These are phyloP conservation scores for Cetraspora pellucida DNA, from an alignment of 192 early-diverging fungal genomes.

Conservation along the genomic window DNA sequence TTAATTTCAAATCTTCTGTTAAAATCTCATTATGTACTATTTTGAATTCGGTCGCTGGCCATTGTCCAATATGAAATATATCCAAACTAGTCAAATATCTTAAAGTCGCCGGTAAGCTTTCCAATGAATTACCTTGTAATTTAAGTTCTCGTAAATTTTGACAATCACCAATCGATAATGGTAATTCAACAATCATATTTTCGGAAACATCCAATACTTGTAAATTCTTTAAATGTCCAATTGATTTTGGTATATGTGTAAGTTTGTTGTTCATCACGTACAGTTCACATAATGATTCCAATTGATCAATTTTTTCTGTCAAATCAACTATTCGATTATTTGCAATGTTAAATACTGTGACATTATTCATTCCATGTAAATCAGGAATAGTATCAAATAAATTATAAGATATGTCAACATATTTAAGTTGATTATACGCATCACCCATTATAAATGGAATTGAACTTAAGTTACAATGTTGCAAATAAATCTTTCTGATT, in stretches of 20 bases:
- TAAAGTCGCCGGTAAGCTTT: constrained; percentile 43
- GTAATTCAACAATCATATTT: constrained; percentile 42
- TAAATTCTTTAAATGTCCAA: constrained; percentile 41
- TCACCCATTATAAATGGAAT: constrained; percentile 44
- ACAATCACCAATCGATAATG: constrained; percentile 43
- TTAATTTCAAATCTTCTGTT: constrained; percentile 40
- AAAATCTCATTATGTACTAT: constrained; percentile 35
- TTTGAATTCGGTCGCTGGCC: constrained; percentile 49
- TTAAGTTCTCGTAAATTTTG: constrained; percentile 40
- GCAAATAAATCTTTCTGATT: constrained; percentile 42
- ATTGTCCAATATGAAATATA: constrained; percentile 48
- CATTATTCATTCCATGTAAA: constrained; percentile 43
- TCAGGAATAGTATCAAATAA: constrained; percentile 45
- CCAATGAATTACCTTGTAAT: constrained; percentile 44
- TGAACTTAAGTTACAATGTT: constrained; percentile 45
- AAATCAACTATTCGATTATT: constrained; percentile 45
- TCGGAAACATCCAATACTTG: constrained; percentile 43
- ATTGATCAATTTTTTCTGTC: constrained; percentile 41
- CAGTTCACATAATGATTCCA: constrained; percentile 42
- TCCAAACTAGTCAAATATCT: constrained; percentile 41
- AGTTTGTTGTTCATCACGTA: constrained; percentile 52
- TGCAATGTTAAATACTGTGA: constrained; percentile 44
- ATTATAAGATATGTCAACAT: constrained; percentile 45
- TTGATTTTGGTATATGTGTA: constrained; percentile 53
- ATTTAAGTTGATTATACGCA: constrained; percentile 42